Evolutionary conservation across 2,329 filamentous ascomycete genomes (phyloP).

Genomic region (Aaosphaeria pasadenensis): DNA sequence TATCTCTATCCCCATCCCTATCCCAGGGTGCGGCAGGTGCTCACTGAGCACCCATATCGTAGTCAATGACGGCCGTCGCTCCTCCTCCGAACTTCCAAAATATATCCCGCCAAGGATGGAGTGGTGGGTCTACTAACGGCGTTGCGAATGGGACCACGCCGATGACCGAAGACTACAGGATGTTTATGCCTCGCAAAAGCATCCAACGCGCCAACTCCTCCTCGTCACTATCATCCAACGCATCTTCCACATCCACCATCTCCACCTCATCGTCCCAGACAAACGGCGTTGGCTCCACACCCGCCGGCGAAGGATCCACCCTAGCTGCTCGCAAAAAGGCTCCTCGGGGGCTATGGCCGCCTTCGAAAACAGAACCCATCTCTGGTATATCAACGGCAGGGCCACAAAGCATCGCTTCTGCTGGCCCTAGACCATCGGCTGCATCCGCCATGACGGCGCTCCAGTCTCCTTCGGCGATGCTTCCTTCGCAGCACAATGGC

Average conservation of each 20-base stretch:
- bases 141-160: conserved; percentile 61
- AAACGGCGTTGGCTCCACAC: conserved; percentile 54
- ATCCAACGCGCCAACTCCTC: conserved; percentile 87
- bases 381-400: conserved; percentile 60
- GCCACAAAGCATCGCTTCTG: conserved; percentile 59
- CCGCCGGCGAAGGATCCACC: conserved; percentile 22
- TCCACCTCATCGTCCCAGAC: conserved; percentile 59
- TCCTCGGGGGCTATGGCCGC: conserved; percentile 60
- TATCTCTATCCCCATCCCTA: no score
- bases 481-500: conserved; percentile 67
- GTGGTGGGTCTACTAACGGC: conserved; percentile 54
- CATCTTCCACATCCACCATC: conserved; percentile 65
- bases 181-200: conserved; percentile 86
- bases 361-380: conserved; percentile 63
- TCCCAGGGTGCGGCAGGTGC: conserved; percentile 2
- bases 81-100: conserved; percentile 63
- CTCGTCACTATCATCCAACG: conserved; percentile 68
- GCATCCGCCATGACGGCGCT: conserved; percentile 62
- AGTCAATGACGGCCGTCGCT: conserved; percentile 64
- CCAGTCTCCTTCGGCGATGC: conserved; percentile 59
- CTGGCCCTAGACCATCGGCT: conserved; percentile 57
- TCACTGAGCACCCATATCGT: conserved; percentile 12
- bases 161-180: conserved; percentile 81
- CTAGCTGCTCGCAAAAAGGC: conserved; percentile 52
- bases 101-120: conserved; percentile 59